These are phyloP conservation scores for Daldinia vernicosa DNA, from an alignment of 495 filamentous ascomycete species.

Conservation along the genomic window DNA sequence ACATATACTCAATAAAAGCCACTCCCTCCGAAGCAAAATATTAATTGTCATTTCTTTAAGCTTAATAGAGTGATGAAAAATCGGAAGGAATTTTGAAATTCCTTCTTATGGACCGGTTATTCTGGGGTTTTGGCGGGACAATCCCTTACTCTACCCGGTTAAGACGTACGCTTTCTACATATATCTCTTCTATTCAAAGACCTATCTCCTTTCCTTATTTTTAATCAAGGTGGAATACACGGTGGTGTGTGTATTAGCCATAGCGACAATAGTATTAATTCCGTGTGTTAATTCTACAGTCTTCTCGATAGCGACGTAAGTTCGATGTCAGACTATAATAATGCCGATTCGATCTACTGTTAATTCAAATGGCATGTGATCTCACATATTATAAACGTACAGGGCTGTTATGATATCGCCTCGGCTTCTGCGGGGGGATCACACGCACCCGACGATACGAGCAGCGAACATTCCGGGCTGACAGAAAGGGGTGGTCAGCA, in stretches of 20 bases:
- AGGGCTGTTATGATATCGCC: background rate
- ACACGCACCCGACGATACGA: background rate
- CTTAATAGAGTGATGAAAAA: background rate
- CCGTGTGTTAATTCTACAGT: background rate
- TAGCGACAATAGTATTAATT: background rate
- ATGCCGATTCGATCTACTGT: background rate
- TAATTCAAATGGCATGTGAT: no score
- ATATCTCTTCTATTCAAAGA: background rate
- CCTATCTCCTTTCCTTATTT: background rate
- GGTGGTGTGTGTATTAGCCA: background rate
- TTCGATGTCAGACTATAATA: background rate
- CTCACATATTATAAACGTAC: background rate
- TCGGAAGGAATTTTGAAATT: background rate
- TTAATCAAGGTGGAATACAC: no score
- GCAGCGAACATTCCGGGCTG: background rate
- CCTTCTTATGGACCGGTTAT: background rate
- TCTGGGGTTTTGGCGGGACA: background rate
- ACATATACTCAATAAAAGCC: conserved; percentile 25
- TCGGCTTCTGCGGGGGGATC: background rate
- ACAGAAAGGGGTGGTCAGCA: conserved; percentile 19
- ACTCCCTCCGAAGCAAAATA: conserved; percentile 13
- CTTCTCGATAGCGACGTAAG: background rate
- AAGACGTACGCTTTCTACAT: background rate
- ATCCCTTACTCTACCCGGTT: background rate
- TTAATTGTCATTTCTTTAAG: background rate